A percentile compares a stretch with the other conserved stretches of the same genome.
Conservation (phyloP, 1,139 yeast species). For the Pneumocystis murina region DNA sequence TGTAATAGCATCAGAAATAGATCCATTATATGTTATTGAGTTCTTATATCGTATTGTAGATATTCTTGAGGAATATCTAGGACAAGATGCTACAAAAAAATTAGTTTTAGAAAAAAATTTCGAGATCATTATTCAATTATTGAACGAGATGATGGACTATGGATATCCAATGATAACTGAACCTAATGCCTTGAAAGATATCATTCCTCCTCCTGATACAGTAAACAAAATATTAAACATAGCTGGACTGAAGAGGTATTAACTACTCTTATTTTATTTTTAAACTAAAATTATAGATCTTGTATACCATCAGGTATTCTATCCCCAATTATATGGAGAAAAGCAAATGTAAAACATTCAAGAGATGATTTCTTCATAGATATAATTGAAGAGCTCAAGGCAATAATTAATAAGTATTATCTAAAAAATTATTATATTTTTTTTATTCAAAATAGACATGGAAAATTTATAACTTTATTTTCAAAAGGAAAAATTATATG, state of each 20-base stretch:
- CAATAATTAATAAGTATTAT: neutral
- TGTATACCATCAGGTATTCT: constrained; percentile 3
- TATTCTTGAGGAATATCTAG: constrained; percentile 30
- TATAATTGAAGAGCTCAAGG: constrained; percentile 33
- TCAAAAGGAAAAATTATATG: neutral
- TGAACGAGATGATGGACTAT: constrained; percentile 60
- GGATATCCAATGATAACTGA: constrained; percentile 65
- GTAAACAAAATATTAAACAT: constrained; percentile 18
- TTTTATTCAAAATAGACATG: neutral
- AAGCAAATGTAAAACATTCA: constrained; percentile 46
- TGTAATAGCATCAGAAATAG: neutral
- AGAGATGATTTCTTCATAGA: constrained; percentile 76
- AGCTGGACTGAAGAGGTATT: constrained; percentile 13
- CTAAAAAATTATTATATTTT: neutral
- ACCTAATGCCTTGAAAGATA: constrained; percentile 50
- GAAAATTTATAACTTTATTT: neutral
- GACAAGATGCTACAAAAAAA: constrained; percentile 39
- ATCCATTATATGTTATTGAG: neutral
- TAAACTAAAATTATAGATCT: neutral
- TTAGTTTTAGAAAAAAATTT: constrained; percentile 48
- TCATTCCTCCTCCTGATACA: constrained; percentile 42
- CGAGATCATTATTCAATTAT: constrained; percentile 46
- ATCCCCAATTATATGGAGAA: constrained; percentile 55
- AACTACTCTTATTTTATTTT: neutral
- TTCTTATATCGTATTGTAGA: neutral